Conservation (phyloP, 768 basidiomycete species). For the Clavaria fumosa region DNA sequence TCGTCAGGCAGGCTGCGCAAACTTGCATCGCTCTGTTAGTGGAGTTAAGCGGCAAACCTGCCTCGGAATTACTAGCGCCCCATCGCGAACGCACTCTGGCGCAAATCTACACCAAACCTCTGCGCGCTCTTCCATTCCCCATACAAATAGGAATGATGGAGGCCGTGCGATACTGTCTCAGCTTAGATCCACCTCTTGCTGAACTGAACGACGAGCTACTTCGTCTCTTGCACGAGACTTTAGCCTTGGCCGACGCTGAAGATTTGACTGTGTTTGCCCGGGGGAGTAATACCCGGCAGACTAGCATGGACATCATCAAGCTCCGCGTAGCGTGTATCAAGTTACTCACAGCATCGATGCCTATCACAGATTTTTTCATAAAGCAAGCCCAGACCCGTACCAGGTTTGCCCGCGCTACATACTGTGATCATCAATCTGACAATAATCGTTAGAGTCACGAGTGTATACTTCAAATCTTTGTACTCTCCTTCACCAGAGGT, state of each 20-base stretch:
- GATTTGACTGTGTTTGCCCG: constrained; percentile 71
- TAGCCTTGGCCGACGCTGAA: constrained; percentile 92
- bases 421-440: not conserved
- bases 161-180: constrained; percentile 87
- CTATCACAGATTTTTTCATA: constrained; percentile 83
- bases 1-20: constrained; percentile 76
- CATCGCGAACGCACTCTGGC: constrained; percentile 81
- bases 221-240: constrained; percentile 80
- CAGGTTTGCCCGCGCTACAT: constrained; percentile 32
- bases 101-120: constrained; percentile 89
- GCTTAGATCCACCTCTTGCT: constrained; percentile 74
- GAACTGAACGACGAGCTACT: constrained; percentile 88
- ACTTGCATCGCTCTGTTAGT: constrained; percentile 67
- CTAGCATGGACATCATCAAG: constrained; percentile 66
- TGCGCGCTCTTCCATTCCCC: constrained; percentile 84
- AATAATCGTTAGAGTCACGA: constrained; percentile 51
- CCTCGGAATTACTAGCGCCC: constrained; percentile 65
- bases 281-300: constrained; percentile 61
- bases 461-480: constrained; percentile 95
- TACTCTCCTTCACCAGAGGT: constrained; percentile 86
- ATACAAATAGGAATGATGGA: constrained; percentile 98
- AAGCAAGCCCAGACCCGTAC: constrained; percentile 74
- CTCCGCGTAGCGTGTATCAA: constrained; percentile 90
- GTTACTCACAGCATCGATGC: constrained; percentile 87
- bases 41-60: constrained; percentile 50